Evolutionary conservation across 495 filamentous ascomycete genomes (phyloP), one percentile per base, ranked within the genome.

Genomic region (Daldinia caldariorum): DNA sequence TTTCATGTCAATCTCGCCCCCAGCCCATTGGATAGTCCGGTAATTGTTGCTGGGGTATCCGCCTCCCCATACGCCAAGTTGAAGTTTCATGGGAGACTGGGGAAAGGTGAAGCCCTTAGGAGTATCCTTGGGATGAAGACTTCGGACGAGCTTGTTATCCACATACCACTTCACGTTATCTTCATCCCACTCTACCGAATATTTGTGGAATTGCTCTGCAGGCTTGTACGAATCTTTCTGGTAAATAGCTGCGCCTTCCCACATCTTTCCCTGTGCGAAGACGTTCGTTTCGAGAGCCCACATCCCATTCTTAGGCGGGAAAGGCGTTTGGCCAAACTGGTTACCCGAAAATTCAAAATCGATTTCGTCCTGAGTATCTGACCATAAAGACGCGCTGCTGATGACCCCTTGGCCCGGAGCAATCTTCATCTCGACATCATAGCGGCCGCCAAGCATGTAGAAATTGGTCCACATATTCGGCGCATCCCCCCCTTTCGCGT

Each of bases 351-450:
- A 92, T 76, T 93, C 90, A 89, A 92, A 97, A 80, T 97, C 95
- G 67, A 99, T 92, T 80, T 99, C 95, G 78, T 99, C 95, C 13
- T 96, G 87, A 68, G 90, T 89, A 77, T 94, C 94, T 8, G 94
- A 97, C 81, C 94, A 89, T 71, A 99, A 81, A 37, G 95, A 90
- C 41, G 93, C 85, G 76, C 88, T 92, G 79, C 91, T 96, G 51
- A 99, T 87, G 43, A 97, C 82, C 53, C 92, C 92, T 3, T 71
- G 72, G n/a, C 92, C 92, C 4, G 83, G 82, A 55, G 91, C 87
- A 69, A 92, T 89, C 76, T 90, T 86, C 70, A 92, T 82, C 60
- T 84, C 85, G 53, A 90, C 83, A 63, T 91, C 88, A 54, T 93
- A 86, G 62, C 89, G 85, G 58, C 92, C 92, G 77, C 90, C 93